Conservation (phyloP, 306 rosid species). For the Bauhinia variegata region DNA sequence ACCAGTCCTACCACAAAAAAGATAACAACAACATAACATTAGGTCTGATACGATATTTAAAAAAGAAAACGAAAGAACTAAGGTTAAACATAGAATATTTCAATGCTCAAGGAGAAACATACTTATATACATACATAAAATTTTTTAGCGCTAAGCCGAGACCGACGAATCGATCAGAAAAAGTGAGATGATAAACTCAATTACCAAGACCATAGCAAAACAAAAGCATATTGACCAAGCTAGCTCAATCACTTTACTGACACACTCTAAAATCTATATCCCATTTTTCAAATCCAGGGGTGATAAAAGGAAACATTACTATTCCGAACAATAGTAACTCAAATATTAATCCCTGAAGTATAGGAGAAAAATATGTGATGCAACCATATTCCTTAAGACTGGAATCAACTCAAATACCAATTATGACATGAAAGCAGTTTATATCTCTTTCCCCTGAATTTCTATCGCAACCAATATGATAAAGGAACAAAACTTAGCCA, state of each 20-base stretch:
- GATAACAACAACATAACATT: no score
- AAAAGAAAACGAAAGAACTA: no score
- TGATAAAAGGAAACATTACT: neutral
- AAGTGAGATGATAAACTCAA: neutral
- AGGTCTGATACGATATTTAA: no score
- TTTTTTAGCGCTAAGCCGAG: no score
- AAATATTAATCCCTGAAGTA: neutral
- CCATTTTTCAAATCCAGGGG: neutral
- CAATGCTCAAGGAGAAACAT: no score
- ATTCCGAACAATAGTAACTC: neutral
- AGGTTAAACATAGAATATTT: no score
- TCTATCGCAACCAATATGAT: no score
- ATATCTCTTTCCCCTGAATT: no score
- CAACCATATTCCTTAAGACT: no score
- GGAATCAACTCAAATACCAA: neutral
- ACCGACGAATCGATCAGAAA: neutral
- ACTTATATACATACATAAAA: no score
- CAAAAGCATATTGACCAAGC: neutral
- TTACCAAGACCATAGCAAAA: neutral
- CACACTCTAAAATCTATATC: neutral
- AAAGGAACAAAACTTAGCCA: neutral
- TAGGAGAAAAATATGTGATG: no score
- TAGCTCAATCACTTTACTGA: neutral
- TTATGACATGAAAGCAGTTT: no score
- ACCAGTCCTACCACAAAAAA: constrained; percentile 54